Conservation (phyloP, 2,329 filamentous ascomycete genomes). For the Tolypocladium ophioglossoides region DNA sequence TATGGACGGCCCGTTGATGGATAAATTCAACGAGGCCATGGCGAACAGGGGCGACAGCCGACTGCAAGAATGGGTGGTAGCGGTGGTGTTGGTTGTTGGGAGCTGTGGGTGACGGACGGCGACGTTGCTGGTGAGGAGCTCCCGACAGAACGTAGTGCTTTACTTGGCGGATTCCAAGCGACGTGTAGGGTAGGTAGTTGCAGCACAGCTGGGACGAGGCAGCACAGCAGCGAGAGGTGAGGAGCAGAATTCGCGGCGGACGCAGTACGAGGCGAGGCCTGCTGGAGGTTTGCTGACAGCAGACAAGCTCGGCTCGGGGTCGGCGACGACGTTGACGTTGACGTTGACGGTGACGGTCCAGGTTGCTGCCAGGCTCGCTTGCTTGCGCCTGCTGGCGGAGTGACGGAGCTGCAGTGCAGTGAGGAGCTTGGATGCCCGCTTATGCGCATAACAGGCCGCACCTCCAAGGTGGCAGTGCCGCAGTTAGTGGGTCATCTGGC, state of each 20-base stretch:
- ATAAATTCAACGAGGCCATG: constrained; percentile 76
- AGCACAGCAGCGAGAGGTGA: not conserved
- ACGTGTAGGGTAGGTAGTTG: not conserved
- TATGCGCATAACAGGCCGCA: constrained; percentile 2
- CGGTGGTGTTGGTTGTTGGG: not conserved
- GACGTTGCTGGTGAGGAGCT: not conserved
- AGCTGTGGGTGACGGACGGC: no score
- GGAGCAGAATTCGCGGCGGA: constrained; percentile 3
- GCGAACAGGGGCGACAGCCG: constrained; percentile 6
- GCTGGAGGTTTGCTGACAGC: constrained; percentile 2
- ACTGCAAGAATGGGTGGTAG: not conserved
- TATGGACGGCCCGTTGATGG: constrained; percentile 72
- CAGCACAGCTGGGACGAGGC: not conserved
- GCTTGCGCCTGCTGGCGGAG: constrained; percentile 4
- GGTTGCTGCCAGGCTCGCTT: not conserved
- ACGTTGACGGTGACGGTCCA: not conserved
- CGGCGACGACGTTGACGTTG: constrained; percentile 9
- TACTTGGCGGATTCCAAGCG: not conserved
- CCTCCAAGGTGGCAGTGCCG: not conserved
- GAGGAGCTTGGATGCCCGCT: not conserved
- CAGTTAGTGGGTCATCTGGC: not conserved
- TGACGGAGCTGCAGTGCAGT: not conserved
- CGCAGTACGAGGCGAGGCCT: constrained; percentile 1
- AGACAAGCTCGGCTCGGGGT: constrained; percentile 6
- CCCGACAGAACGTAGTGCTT: not conserved